A percentile compares a stretch with the other conserved stretches of the same genome.
phyloP scores from a whole-genome alignment of 2,329 filamentous ascomycete genomes.

The Neurospora sp. region DNA sequence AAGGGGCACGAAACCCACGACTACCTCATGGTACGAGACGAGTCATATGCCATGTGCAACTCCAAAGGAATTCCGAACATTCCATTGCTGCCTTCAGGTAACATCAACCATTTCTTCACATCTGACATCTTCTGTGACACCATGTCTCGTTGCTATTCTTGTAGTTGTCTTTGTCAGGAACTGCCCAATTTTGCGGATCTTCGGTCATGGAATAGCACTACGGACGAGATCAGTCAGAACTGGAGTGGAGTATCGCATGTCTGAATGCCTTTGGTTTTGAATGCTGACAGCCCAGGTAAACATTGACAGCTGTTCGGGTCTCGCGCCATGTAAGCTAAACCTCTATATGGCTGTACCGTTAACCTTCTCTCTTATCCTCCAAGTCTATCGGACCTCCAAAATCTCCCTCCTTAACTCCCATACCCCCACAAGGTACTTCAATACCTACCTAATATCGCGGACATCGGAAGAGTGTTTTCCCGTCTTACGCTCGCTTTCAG shows the following conservation, averaged over 20 bases:
- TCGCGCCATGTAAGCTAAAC: neutral
- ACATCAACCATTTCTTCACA: neutral
- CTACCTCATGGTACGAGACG: neutral
- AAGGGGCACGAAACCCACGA: neutral
- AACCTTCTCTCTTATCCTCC: too few relatives aligned
- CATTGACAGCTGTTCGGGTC: neutral
- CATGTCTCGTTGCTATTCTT: neutral
- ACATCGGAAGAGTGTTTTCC: neutral
- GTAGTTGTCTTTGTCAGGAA: neutral
- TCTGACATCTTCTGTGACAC: neutral
- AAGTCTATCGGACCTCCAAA: too few relatives aligned
- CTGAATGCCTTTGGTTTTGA: too few relatives aligned
- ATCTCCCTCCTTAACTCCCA: too few relatives aligned
- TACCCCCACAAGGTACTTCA: too few relatives aligned
- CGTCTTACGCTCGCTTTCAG: neutral
- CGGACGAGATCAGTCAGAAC: too few relatives aligned
- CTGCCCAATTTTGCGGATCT: neutral
- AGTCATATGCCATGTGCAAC: neutral
- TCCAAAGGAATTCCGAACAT: neutral
- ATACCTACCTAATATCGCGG: neutral
- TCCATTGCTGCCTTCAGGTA: neutral
- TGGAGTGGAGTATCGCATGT: too few relatives aligned
- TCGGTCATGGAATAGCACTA: neutral
- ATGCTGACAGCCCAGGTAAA: too few relatives aligned
- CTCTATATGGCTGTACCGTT: neutral